Evolutionary conservation across 176 grass and related monocot species (phyloP).

Genomic region (Pontederia paniculata): DNA sequence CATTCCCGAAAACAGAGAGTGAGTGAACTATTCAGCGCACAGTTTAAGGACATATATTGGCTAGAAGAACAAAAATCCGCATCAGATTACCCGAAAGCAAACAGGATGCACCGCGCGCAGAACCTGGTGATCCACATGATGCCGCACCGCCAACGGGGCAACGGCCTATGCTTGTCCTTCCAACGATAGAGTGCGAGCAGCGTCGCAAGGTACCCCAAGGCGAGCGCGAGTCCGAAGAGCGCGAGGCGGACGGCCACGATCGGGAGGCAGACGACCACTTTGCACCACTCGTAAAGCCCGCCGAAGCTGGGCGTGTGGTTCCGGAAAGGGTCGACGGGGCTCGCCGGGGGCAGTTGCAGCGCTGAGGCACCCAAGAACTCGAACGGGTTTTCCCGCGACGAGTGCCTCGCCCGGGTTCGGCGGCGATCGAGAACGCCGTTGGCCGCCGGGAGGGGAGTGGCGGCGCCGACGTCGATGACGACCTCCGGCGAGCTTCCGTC

Average conservation of each 20-base stretch:
- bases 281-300: constrained; percentile 47
- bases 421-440: background rate
- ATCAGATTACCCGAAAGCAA: constrained; percentile 76
- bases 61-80: background rate
- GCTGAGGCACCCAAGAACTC: constrained; percentile 42
- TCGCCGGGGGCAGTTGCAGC: background rate
- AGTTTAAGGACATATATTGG: background rate
- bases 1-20: background rate
- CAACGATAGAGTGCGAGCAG: constrained; percentile 61
- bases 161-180: constrained; percentile 35
- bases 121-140: constrained; percentile 95
- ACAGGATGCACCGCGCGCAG: constrained; percentile 84
- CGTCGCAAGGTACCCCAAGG: constrained; percentile 59
- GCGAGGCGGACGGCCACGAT: constrained; percentile 39
- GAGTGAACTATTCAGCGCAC: background rate
- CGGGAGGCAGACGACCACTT: constrained; percentile 48
- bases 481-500: constrained; percentile 13
- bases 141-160: constrained; percentile 59
- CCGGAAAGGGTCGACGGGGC: constrained; percentile 63
- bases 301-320: constrained; percentile 55
- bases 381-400: constrained; percentile 13
- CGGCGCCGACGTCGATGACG: constrained; percentile 27
- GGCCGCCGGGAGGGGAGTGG: constrained; percentile 12
- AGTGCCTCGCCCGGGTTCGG: background rate
- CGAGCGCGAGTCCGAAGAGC: constrained; percentile 62